Conservation (phyloP, 108 stramenopile genomes). For the Chaetoceros muelleri region DNA sequence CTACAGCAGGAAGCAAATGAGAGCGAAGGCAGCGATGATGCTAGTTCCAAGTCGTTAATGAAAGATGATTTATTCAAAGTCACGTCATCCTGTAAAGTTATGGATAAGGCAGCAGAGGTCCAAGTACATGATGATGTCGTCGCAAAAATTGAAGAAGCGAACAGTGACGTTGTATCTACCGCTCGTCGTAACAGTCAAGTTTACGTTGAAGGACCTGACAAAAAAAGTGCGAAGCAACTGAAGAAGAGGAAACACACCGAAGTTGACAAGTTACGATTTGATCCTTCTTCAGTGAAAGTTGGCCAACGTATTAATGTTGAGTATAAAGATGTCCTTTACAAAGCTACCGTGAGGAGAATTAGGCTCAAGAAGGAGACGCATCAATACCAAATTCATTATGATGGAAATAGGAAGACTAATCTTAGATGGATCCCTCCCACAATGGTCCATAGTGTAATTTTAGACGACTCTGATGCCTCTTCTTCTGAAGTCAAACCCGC, state of each 20-base stretch:
- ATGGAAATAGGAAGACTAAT: constrained; percentile 38
- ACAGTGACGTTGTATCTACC: too few species aligned
- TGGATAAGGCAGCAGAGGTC: not conserved
- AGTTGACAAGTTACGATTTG: not conserved
- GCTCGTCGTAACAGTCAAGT: not conserved
- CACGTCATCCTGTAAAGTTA: too few species aligned
- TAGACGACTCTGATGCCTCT: constrained; percentile 11
- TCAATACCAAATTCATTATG: constrained; percentile 35
- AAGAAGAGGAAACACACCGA: too few species aligned
- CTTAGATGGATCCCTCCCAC: constrained; percentile 31
- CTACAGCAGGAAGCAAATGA: not conserved
- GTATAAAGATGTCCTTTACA: constrained; percentile 26
- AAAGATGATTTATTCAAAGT: not conserved
- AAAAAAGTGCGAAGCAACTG: too few species aligned
- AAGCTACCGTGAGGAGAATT: constrained; percentile 30
- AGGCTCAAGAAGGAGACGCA: constrained; percentile 20
- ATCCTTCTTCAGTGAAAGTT: constrained; percentile 17
- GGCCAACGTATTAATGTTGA: constrained; percentile 27
- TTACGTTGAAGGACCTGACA: not conserved
- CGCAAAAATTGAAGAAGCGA: not conserved
- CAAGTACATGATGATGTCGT: not conserved
- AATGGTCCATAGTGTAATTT: constrained; percentile 17
- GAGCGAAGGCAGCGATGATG: too few species aligned
- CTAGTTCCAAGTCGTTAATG: not conserved
- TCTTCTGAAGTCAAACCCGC: constrained; percentile 3